phyloP scores from a whole-genome alignment of 1,284 basidiomycete genomes.

The Moesziomyces sp. region DNA sequence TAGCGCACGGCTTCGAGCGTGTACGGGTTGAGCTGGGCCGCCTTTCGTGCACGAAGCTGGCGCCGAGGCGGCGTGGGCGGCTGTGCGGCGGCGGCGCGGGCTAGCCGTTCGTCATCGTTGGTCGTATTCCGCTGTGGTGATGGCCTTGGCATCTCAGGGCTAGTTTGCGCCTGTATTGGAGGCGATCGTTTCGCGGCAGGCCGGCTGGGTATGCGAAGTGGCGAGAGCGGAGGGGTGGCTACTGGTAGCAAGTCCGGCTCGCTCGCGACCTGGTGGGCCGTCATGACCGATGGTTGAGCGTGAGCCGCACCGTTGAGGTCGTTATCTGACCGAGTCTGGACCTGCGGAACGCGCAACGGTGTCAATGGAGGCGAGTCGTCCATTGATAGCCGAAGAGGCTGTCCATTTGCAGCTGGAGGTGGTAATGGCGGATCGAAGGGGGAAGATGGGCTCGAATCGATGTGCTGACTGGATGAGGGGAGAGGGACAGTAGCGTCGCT shows the following conservation, averaged over 20 bases:
- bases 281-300: neutral
- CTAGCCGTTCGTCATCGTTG: slow-evolving; percentile 21
- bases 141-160: neutral
- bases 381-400: no score
- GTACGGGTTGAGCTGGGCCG: slow-evolving; percentile 68
- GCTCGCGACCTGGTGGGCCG: neutral
- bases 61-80: slow-evolving; percentile 46
- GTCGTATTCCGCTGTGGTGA: neutral
- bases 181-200: slow-evolving; percentile 1
- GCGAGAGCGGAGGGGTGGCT: slow-evolving; percentile 12
- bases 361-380: no score
- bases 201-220: slow-evolving; percentile 17
- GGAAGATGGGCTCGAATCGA: neutral
- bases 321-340: neutral
- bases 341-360: no score
- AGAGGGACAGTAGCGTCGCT: neutral
- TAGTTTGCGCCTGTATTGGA: neutral
- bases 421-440: neutral
- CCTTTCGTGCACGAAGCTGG: slow-evolving; percentile 64
- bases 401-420: neutral
- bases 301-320: no score
- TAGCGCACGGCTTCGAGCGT: slow-evolving; percentile 67
- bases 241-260: neutral
- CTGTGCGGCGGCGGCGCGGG: slow-evolving; percentile 32
- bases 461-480: neutral